Evolutionary conservation across 106 monocot genomes (phyloP), one percentile per base, ranked within the genome.

Genomic region (Narthecium ossifragum): DNA sequence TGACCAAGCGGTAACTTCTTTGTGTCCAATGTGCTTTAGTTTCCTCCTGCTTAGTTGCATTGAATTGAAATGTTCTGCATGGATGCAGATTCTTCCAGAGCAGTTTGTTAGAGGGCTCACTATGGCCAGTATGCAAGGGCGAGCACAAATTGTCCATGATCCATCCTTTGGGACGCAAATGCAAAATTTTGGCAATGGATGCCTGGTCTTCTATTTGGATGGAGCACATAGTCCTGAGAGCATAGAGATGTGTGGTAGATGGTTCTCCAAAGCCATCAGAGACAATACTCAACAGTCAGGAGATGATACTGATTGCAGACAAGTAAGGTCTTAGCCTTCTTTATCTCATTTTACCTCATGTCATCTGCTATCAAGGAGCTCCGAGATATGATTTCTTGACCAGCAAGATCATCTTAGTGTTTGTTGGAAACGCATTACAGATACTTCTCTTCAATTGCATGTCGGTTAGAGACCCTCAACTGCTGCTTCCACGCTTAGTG

Each of bases 401-500:
- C n/a, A n/a, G n/a, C n/a, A n/a, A n/a, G n/a, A n/a, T n/a, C n/a
- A n/a, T n/a, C n/a, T n/a, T n/a, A n/a, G n/a, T n/a, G n/a, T n/a
- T n/a, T n/a, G n/a, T n/a, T n/a, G n/a, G n/a, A n/a, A n/a, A n/a
- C n/a, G n/a, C 17, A 18, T 10, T 76, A 56, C 80, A 86, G 86
- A 90, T 96, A 68, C 83, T 96, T 70, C 38, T 96, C 33, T 96
- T 96, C 75, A 96, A 96, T 73, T 96, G 94, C 74, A 83, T 96
- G 90, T 63, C 90, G 20, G 90, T 86, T 33, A 83, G 94, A 78
- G 90, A 96, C 53, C 94, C 94, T 63, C 73, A 86, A 38, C 62
- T 86, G 52, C 67, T 96, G 34, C 90, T 96, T 74, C 90, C 90
- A 53, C 75, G 70, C 18, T 54, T 96, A 26, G 40, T 81, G 45